Evolutionary conservation across 208 protist species (phyloP), one percentile per base, ranked within the genome.

Genomic region (Wallacemonas sp.): DNA sequence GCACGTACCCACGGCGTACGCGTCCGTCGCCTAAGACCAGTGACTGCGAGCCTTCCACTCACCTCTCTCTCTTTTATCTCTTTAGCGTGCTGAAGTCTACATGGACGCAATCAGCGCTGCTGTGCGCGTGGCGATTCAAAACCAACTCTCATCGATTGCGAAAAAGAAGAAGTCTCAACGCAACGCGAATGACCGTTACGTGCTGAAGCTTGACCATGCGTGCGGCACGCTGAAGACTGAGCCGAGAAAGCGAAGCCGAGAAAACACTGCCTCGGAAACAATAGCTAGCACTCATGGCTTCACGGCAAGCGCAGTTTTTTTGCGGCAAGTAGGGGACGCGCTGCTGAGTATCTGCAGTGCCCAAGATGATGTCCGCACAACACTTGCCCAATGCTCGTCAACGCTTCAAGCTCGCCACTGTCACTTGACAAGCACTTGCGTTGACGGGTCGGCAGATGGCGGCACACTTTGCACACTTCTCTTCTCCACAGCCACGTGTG

Each of bases 401-500:
- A 57, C 50, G 2, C 9, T 57, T 12, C 50, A 57, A n/a, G 50
- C 30, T 15, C 50, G 50, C 5, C 50, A 57, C 50, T 57, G 50
- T 32, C n/a, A 21, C 15, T n/a, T 57, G 12, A 57, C 50, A 8
- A 37, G 29, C 29, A 8, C 50, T 32, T 21, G 9, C 19, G 24
- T 54, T n/a, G 46, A 13, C 10, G 24, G 21, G 9, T 22, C 3
- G 9, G 9, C 50, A 3, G 30, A 38, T 33, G 26, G 24, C n/a
- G 29, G 12, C 30, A 41, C 50, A 37, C 29, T 57, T 8, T n/a
- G 4, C 30, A 24, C 50, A 27, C 30, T 57, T 32, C 38, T 57
- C 6, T 57, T 57, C 50, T 26, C 50, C 15, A 1, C 50, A 13
- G 15, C 50, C 3, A 4, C 38, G 30, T 57, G 50, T 32, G 26